Base-by-base conservation (phyloP, 345 rosid genomes). In the Erodium maritimum region DNA sequence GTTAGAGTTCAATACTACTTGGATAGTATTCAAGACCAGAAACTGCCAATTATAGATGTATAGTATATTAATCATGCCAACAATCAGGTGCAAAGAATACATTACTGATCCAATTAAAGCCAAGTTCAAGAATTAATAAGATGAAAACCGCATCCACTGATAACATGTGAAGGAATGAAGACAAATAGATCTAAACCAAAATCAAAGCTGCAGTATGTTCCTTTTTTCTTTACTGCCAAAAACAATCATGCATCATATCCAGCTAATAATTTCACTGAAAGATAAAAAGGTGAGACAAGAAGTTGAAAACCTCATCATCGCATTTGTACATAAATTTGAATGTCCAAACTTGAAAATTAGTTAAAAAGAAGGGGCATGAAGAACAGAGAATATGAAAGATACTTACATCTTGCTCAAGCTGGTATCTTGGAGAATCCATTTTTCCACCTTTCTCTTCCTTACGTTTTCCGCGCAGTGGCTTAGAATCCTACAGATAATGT, bases 381-480 rank as follows among this genome's bases (percentile, higher is more conserved):
- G 37, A 21, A 17, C 0, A 52, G 57, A 42, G 22, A 24, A 12
- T 21, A 48, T 51, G 14, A 51, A 58, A 60, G 46, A 46, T 11
- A 71, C 95, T 81, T 72, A 87, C 97, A 63, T 87, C 97, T 83
- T 90, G 79, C 75, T 87, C 91, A 46, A 90, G 97, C 78, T 82
- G 82, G 77, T 65, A 48, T 56, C 72, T 85, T 69, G 87, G 81
- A 70, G 68, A 56, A 57, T 77, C 54, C 48, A 61, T 70, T 61
- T 74, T 70, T 55, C 58, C 73, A 46, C 68, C 79, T 70, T 77
- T 80, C 80, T 71, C 67, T 55, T 61, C 76, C 56, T 64, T 76
- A 46, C 8, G 9, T 29, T 34, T 75, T 67, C 70, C 70, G 13
- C 57, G 62, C 62, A 57, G 67, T 54, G 61, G 57, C 65, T 69